Conservation (phyloP, 805 yeast species). For the Ogataea zsoltii region DNA sequence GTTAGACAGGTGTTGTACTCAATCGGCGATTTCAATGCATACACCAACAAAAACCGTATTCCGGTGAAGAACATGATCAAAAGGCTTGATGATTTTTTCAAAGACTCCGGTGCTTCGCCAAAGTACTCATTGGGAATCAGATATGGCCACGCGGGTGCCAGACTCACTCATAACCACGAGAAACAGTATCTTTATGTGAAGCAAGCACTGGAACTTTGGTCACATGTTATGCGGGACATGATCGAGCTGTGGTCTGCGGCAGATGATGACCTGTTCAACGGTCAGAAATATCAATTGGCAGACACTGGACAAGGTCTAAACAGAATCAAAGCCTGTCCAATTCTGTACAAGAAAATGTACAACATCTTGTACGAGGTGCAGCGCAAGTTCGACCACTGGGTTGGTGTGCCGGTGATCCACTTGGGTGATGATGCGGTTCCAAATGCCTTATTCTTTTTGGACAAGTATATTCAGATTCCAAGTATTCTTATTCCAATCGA, state of each 20-base stretch:
- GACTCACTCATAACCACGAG: slow-evolving; percentile 71
- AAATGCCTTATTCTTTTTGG: slow-evolving; percentile 75
- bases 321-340: slow-evolving; percentile 73
- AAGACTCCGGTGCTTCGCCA: slow-evolving; percentile 26
- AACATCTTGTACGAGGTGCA: slow-evolving; percentile 67
- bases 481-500: slow-evolving; percentile 74
- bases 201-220: slow-evolving; percentile 76
- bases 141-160: slow-evolving; percentile 66
- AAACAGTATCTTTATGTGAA: slow-evolving; percentile 74
- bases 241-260: slow-evolving; percentile 75
- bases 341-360: slow-evolving; percentile 69
- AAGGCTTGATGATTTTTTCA: slow-evolving; percentile 49
- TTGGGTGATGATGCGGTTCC: slow-evolving; percentile 85
- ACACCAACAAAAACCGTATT: slow-evolving; percentile 63
- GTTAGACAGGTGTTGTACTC: slow-evolving; percentile 74
- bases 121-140: slow-evolving; percentile 59
- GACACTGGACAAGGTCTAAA: slow-evolving; percentile 84
- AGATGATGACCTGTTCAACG: slow-evolving; percentile 66
- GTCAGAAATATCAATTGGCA: slow-evolving; percentile 53
- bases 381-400: slow-evolving; percentile 63
- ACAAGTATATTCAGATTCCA: slow-evolving; percentile 80
- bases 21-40: slow-evolving; percentile 76
- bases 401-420: slow-evolving; percentile 79
- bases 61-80: slow-evolving; percentile 67
- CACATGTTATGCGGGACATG: slow-evolving; percentile 76